phyloP scores from a whole-genome alignment of 495 filamentous ascomycete species.

The Chaetomidium leptoderma region DNA sequence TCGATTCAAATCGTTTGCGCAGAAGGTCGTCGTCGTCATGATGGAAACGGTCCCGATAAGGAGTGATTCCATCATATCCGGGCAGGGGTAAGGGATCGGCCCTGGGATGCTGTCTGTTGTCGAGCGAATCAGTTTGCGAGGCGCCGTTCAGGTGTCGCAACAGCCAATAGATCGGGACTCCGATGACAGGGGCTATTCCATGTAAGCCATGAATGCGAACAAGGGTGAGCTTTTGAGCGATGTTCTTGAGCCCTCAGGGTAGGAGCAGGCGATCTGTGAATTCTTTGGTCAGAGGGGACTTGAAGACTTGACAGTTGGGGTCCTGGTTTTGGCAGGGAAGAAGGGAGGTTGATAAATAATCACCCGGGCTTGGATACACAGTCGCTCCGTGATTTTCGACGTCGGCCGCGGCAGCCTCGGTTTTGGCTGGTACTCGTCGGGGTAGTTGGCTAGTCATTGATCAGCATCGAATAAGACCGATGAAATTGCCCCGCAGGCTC shows the following conservation, averaged over 20 bases:
- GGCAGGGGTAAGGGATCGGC: conserved; percentile 27
- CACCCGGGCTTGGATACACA: no score
- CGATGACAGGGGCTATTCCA: not conserved
- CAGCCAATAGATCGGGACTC: conserved; percentile 24
- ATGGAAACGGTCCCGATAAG: conserved; percentile 15
- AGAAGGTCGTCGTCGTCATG: not conserved
- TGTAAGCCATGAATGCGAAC: not conserved
- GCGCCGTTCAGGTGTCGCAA: not conserved
- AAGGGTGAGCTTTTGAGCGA: not conserved
- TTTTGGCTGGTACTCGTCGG: not conserved
- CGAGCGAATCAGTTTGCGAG: conserved; percentile 22
- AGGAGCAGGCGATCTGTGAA: no score
- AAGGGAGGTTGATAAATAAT: no score
- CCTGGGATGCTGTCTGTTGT: conserved; percentile 15
- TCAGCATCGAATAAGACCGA: conserved; percentile 1
- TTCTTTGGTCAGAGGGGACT: no score
- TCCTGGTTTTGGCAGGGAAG: no score
- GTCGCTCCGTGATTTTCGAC: no score
- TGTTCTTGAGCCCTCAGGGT: no score
- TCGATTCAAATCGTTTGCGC: not conserved
- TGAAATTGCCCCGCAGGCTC: not conserved
- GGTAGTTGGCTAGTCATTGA: no score
- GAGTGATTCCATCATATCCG: conserved; percentile 22
- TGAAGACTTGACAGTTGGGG: no score
- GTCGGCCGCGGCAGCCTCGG: no score